Evolutionary conservation across 208 protist genomes (phyloP).

Genomic region (Leishmania aethiopica): DNA sequence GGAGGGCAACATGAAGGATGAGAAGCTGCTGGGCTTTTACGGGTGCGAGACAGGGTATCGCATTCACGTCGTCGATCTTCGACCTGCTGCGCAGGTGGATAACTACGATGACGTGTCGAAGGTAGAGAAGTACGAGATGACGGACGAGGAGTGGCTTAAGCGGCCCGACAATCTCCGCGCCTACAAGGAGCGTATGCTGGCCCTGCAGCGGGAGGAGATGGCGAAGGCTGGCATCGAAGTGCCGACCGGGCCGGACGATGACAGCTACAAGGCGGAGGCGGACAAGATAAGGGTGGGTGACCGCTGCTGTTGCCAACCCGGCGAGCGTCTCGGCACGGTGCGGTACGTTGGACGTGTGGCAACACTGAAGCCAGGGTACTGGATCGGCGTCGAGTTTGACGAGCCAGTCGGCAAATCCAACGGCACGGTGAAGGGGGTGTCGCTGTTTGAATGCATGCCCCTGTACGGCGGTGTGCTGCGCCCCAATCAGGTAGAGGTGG

Average conservation of each 20-base stretch:
- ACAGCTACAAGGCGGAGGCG: slow-evolving; percentile 75
- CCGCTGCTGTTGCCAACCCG: slow-evolving; percentile 82
- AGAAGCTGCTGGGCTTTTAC: slow-evolving; percentile 87
- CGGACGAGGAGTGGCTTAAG: slow-evolving; percentile 91
- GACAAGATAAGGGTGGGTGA: slow-evolving; percentile 82
- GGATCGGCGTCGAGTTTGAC: slow-evolving; percentile 94
- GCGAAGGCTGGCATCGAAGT: slow-evolving; percentile 55
- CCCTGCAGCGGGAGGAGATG: slow-evolving; percentile 70
- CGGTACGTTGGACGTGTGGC: slow-evolving; percentile 87
- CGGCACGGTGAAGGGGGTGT: slow-evolving; percentile 89
- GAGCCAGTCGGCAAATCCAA: slow-evolving; percentile 95
- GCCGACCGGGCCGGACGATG: slow-evolving; percentile 36
- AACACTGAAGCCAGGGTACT: slow-evolving; percentile 86
- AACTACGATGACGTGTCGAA: slow-evolving; percentile 86
- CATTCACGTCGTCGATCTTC: slow-evolving; percentile 90
- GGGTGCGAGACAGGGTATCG: slow-evolving; percentile 78
- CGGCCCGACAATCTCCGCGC: slow-evolving; percentile 78
- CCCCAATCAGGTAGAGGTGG: slow-evolving; percentile 87
- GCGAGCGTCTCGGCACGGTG: slow-evolving; percentile 84
- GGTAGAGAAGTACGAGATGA: slow-evolving; percentile 93
- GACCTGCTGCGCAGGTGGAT: slow-evolving; percentile 62
- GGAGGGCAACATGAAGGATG: slow-evolving; percentile 65
- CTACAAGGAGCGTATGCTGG: slow-evolving; percentile 81
- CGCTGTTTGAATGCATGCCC: slow-evolving; percentile 87
- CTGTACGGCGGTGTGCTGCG: slow-evolving; percentile 88